phyloP scores from a whole-genome alignment of 768 basidiomycete species.

The Auriscalpium orientale region DNA sequence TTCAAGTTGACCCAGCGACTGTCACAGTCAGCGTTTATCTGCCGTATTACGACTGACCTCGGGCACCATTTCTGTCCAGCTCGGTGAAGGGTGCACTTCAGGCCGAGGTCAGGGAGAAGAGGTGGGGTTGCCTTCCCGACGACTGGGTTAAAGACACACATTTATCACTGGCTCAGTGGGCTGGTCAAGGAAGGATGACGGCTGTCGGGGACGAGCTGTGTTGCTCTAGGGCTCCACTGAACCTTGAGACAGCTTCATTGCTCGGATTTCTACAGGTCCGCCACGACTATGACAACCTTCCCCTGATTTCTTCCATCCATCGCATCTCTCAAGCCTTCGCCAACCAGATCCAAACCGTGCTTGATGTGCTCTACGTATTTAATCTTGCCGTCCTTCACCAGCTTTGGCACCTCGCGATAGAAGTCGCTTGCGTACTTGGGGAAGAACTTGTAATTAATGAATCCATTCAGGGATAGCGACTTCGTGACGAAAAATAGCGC shows the following conservation, averaged over 20 bases:
- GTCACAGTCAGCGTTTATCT: no score
- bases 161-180: not conserved
- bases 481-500: slow-evolving; percentile 8
- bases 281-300: slow-evolving; percentile 21
- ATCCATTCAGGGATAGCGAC: slow-evolving; percentile 24
- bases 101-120: no score
- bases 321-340: slow-evolving; percentile 20
- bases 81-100: no score
- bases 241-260: not conserved
- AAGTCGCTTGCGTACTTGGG: slow-evolving; percentile 22
- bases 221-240: not conserved
- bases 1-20: no score
- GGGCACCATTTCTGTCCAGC: no score
- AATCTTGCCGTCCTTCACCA: slow-evolving; percentile 22
- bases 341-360: slow-evolving; percentile 19
- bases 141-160: not conserved
- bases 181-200: not conserved
- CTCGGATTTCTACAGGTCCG: not conserved
- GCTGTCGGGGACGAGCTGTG: not conserved
- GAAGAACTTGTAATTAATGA: slow-evolving; percentile 20
- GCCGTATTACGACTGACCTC: no score
- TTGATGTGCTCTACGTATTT: slow-evolving; percentile 21
- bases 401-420: slow-evolving; percentile 21
- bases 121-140: not conserved
- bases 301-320: slow-evolving; percentile 19